Conservation (phyloP, 73 alveolate genomes). For the Uronychia setigera region DNA sequence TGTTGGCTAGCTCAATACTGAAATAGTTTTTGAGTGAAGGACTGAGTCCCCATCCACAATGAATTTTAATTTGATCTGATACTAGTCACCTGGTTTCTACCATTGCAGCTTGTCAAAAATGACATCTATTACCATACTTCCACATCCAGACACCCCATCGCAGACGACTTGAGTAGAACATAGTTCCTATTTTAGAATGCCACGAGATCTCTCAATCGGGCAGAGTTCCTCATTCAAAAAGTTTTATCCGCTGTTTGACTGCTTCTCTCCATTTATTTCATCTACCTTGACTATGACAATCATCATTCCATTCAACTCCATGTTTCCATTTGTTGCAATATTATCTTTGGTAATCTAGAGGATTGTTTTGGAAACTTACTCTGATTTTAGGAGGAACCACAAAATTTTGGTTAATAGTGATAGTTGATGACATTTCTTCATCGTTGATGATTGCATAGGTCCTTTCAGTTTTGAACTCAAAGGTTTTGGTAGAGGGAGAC, state of each 20-base stretch:
- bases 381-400: neutral
- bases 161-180: neutral
- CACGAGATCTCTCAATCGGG: neutral
- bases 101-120: neutral
- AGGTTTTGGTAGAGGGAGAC: neutral
- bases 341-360: neutral
- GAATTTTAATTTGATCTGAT: neutral
- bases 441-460: neutral
- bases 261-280: neutral
- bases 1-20: neutral
- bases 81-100: neutral
- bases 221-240: neutral
- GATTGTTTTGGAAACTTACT: neutral
- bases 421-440: neutral
- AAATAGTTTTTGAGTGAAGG: neutral
- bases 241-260: neutral
- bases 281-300: neutral
- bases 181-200: too few relatives aligned
- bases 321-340: neutral
- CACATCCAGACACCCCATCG: conserved; percentile 1
- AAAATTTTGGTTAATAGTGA: neutral
- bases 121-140: neutral
- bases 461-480: neutral
- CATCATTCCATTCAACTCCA: neutral
- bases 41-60: neutral